Evolutionary conservation across 2,329 filamentous ascomycete genomes (phyloP).

Genomic region (Grosmannia serpens): DNA sequence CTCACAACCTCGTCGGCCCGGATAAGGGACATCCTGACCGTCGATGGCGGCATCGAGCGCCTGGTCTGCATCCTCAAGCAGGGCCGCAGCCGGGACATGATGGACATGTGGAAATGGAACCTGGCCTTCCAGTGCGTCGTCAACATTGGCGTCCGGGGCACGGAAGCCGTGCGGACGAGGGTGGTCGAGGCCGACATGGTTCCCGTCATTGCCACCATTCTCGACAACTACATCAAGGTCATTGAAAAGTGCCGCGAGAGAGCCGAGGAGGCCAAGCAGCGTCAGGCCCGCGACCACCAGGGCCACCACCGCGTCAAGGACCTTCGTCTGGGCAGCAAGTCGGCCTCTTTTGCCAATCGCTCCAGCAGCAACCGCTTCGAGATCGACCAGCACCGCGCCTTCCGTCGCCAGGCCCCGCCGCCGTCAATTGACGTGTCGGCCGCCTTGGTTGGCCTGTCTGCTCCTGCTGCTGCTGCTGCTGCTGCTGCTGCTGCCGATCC

Average conservation of each 20-base stretch:
- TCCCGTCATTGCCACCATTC: conserved; percentile 92
- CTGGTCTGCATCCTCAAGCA: conserved; percentile 97
- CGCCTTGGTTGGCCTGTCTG: conserved; percentile 34
- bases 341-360: conserved; percentile 42
- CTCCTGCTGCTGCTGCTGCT: conserved; percentile 12
- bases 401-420: conserved; percentile 70
- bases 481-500: conserved; percentile 13
- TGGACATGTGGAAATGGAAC: conserved; percentile 99
- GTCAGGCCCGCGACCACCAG: conserved; percentile 45
- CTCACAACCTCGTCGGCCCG: conserved; percentile 95
- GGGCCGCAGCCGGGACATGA: conserved; percentile 92
- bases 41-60: conserved; percentile 95
- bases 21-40: conserved; percentile 93
- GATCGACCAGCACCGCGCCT: conserved; percentile 31
- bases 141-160: conserved; percentile 94
- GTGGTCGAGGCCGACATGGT: conserved; percentile 99
- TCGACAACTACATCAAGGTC: conserved; percentile 97
- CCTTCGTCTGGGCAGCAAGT: conserved; percentile 35
- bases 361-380: conserved; percentile 27
- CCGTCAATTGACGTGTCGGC: conserved; percentile 71
- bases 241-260: conserved; percentile 85
- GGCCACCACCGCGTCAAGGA: conserved; percentile 39
- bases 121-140: conserved; percentile 97
- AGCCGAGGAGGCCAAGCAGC: conserved; percentile 70
- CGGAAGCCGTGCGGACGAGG: conserved; percentile 83